phyloP scores from a whole-genome alignment of 2,329 filamentous ascomycete species.

The Tolypocladium tundrense region DNA sequence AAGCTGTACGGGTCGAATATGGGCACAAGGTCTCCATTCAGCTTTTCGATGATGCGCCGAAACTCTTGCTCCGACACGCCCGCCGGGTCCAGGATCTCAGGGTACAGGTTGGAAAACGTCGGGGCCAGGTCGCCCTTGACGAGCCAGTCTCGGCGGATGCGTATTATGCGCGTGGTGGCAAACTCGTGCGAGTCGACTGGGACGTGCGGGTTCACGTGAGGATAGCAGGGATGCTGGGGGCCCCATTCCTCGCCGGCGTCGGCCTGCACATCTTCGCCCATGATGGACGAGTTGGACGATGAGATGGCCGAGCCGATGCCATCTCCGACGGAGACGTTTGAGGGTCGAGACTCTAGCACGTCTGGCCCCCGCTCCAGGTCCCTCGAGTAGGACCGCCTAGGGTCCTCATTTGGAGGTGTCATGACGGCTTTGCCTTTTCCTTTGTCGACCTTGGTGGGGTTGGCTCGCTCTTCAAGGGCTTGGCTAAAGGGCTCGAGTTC shows the following conservation, averaged over 20 bases:
- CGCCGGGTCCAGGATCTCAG: constrained; percentile 82
- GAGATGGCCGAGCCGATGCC: constrained; percentile 45
- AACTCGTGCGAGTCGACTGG: constrained; percentile 66
- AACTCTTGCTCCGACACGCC: constrained; percentile 81
- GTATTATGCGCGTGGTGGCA: constrained; percentile 74
- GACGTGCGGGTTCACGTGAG: constrained; percentile 87
- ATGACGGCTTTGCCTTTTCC: constrained; percentile 43
- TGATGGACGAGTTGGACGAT: constrained; percentile 48
- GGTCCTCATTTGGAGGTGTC: constrained; percentile 26
- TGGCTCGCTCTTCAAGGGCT: neutral
- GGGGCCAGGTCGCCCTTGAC: constrained; percentile 80
- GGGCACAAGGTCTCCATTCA: constrained; percentile 68
- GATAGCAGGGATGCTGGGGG: constrained; percentile 86
- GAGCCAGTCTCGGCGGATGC: constrained; percentile 87
- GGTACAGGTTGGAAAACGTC: constrained; percentile 90
- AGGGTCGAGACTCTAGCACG: constrained; percentile 30
- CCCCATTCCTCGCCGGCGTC: constrained; percentile 78
- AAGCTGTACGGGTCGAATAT: constrained; percentile 70
- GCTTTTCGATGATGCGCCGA: constrained; percentile 64
- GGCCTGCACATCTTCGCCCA: constrained; percentile 54
- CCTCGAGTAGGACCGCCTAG: constrained; percentile 29
- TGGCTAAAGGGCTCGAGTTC: neutral
- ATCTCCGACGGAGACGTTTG: constrained; percentile 37
- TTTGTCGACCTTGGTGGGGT: neutral
- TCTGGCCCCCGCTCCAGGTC: constrained; percentile 47